phyloP scores from a whole-genome alignment of 2,329 filamentous ascomycete genomes.

The Hymenoscyphus salicellus region DNA sequence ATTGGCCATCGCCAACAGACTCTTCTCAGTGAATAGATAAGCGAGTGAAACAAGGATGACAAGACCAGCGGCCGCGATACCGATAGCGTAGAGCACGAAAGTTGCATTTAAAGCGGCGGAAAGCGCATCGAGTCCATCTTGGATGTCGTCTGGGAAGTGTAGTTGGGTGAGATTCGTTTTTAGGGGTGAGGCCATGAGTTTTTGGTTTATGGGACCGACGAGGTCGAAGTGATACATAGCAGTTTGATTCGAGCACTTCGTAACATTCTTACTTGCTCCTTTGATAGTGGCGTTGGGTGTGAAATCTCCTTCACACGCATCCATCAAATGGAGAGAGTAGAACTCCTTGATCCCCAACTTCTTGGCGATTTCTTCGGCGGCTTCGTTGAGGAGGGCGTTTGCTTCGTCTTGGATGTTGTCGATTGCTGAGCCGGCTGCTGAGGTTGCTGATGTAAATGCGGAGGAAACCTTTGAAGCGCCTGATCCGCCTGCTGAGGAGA shows the following conservation, averaged over 20 bases:
- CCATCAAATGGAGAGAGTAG: conserved; percentile 59
- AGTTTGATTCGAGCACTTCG: conserved; percentile 51
- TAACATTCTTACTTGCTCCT: conserved; percentile 49
- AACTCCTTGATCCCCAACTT: conserved; percentile 56
- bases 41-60: conserved; percentile 46
- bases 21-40: conserved; percentile 44
- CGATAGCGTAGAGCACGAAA: conserved; percentile 59
- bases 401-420: conserved; percentile 8
- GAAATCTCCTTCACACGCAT: conserved; percentile 53
- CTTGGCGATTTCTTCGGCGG: conserved; percentile 41
- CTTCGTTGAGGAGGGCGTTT: conserved; percentile 39
- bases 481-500: too few relatives aligned
- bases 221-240: conserved; percentile 57
- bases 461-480: too few relatives aligned
- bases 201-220: conserved; percentile 45
- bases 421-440: not conserved
- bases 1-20: conserved; percentile 49
- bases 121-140: conserved; percentile 51
- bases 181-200: conserved; percentile 43
- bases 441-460: too few relatives aligned
- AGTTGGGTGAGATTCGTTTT: conserved; percentile 50
- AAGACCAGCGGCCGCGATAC: conserved; percentile 50
- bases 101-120: conserved; percentile 48
- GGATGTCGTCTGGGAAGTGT: conserved; percentile 55
- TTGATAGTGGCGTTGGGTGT: conserved; percentile 33